A percentile compares a stretch with the other conserved stretches of the same genome.
phyloP scores from a whole-genome alignment of 2,329 filamentous ascomycete species.

The Fusarium odoratissimum region DNA sequence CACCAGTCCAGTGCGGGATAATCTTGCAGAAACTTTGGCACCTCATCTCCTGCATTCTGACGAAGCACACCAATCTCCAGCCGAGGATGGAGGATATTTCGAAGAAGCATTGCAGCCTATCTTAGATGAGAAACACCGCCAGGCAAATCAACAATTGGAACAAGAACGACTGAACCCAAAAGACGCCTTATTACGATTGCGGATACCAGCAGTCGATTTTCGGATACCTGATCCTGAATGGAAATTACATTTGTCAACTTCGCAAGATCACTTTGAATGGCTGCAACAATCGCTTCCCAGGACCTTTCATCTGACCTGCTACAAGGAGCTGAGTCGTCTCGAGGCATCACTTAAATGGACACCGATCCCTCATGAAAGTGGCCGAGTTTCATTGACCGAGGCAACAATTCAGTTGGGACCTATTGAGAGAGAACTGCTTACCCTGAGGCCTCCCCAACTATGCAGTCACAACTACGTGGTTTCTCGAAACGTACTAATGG shows the following conservation, averaged over 20 bases:
- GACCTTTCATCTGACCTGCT: slow-evolving; percentile 6
- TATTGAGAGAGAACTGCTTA: slow-evolving; percentile 24
- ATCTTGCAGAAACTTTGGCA: not conserved
- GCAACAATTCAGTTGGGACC: slow-evolving; percentile 8
- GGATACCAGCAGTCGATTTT: slow-evolving; percentile 47
- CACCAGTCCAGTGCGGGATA: not conserved
- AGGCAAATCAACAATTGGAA: slow-evolving; percentile 28
- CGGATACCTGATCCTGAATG: slow-evolving; percentile 41
- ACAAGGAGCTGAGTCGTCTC: slow-evolving; percentile 2
- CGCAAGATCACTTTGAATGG: slow-evolving; percentile 44
- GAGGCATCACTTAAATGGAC: slow-evolving; percentile 43
- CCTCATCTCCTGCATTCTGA: not conserved
- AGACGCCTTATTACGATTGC: slow-evolving; percentile 44
- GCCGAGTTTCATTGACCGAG: slow-evolving; percentile 22
- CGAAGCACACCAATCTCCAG: not conserved
- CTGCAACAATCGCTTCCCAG: slow-evolving; percentile 25
- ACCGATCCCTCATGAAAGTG: slow-evolving; percentile 27
- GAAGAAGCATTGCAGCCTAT: slow-evolving; percentile 42
- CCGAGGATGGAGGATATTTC: slow-evolving; percentile 24
- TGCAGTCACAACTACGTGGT: slow-evolving; percentile 35
- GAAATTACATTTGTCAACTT: slow-evolving; percentile 19
- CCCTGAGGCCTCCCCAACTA: not conserved
- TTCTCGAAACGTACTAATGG: not conserved
- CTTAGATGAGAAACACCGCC: slow-evolving; percentile 26
- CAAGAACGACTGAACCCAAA: slow-evolving; percentile 46